Conservation (phyloP, 208 protist genomes). For the Trypanosoma vivax region DNA sequence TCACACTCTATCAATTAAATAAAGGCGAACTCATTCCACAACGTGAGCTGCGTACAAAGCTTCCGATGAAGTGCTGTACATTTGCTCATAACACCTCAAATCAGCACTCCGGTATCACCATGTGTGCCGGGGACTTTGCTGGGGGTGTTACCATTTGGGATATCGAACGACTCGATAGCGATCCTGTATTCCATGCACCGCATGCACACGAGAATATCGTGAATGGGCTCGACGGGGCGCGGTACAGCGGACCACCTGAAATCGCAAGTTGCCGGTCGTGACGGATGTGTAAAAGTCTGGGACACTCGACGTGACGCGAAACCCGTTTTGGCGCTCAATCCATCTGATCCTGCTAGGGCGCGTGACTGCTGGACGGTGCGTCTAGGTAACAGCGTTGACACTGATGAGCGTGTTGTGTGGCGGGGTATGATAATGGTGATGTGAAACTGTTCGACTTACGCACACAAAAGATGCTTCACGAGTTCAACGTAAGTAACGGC, state of each 20-base stretch:
- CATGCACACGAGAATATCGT: constrained; percentile 90
- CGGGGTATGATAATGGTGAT: constrained; percentile 94
- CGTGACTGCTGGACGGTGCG: constrained; percentile 92
- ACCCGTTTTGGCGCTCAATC: constrained; percentile 80
- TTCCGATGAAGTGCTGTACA: constrained; percentile 89
- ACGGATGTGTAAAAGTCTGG: constrained; percentile 91
- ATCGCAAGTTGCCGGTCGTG: constrained; percentile 80
- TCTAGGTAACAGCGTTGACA: constrained; percentile 88
- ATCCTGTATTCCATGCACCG: constrained; percentile 41
- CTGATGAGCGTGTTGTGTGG: constrained; percentile 88
- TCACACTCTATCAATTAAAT: constrained; percentile 74
- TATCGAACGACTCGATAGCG: constrained; percentile 43
- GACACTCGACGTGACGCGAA: constrained; percentile 83
- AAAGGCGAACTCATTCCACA: constrained; percentile 64
- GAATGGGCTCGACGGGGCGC: constrained; percentile 91
- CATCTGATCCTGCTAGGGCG: constrained; percentile 40
- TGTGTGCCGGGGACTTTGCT: constrained; percentile 86
- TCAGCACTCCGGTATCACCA: constrained; percentile 12
- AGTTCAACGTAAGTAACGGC: constrained; percentile 92
- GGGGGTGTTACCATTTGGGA: constrained; percentile 82
- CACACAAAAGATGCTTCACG: constrained; percentile 82
- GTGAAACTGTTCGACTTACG: constrained; percentile 93
- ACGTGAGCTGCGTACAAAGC: constrained; percentile 40
- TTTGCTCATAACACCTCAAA: constrained; percentile 66
- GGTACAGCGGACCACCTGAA: constrained; percentile 78